Base-by-base conservation (phyloP, 2,329 filamentous ascomycete genomes). In the Epichloe baconii region DNA sequence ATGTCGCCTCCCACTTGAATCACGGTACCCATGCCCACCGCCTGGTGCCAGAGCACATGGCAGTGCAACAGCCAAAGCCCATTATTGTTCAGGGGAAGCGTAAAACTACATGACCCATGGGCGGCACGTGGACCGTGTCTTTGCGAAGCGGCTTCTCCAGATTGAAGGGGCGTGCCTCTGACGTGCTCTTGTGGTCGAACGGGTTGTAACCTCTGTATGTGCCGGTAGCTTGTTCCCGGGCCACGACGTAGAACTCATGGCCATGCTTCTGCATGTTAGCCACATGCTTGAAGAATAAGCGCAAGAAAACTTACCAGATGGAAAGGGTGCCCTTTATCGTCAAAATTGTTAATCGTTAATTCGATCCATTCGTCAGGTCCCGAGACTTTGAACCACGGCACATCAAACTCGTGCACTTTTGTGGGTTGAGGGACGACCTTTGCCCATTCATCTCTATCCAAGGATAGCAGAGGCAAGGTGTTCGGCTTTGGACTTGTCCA, bases 241-340 rank as follows among this genome's bases (percentile, higher is more conserved):
- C 42, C 3, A 61, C 46, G 12, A 57, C 49, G 45, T 51, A 56
- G 11, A 57, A 57, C 42, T 53, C 47, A 19, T 54, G 51, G 6
- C 58, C 59, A 35, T 61, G 59, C 56, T 61, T 23, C 3, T 2
- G 2, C 23, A 4, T 41, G 23, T 53, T 7, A 48, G 52, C 5
- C 6, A 23, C 5, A 23, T 37, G 14, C 10, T 15, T 11, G 19
- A 23, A 23, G 11, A 35, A 7, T 15, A 1, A 21, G 5, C 10
- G n/a, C 23, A 14, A 17, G 38, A 14, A 14, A 15, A 54, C 60
- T 51, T 59, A 72, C 70, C 42, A 76, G 53, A 56, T 76, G 74
- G 52, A 76, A 76, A 0, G 74, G 73, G 56, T 76, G 74, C 0
- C 65, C 61, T 6, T 69, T 70, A 41, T 75, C 72, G 51, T 76